These are phyloP conservation scores for Cajanus cajan DNA, from an alignment of 306 rosid species.

Conservation along the genomic window DNA sequence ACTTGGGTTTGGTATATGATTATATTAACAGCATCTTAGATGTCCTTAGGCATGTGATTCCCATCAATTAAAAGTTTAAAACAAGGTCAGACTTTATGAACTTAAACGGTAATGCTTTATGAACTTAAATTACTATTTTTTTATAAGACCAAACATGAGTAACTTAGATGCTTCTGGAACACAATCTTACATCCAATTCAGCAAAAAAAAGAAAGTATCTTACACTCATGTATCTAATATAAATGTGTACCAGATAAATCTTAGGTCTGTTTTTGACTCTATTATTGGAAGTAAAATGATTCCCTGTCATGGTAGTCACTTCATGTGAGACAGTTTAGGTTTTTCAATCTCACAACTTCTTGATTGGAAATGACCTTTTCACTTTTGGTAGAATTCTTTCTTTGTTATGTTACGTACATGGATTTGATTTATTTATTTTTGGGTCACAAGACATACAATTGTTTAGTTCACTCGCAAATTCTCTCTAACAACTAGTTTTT, in stretches of 20 bases:
- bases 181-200: too few species aligned
- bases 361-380: not conserved
- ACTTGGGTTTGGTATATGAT: not conserved
- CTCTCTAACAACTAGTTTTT: conserved; percentile 34
- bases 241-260: not conserved
- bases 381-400: not conserved
- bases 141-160: not conserved
- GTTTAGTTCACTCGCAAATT: not conserved
- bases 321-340: not conserved
- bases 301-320: not conserved
- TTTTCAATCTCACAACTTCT: not conserved
- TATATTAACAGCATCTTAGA: not conserved
- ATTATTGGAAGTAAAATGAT: not conserved
- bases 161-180: not conserved
- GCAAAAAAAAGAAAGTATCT: too few species aligned
- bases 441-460: not conserved
- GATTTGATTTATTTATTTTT: not conserved
- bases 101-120: not conserved
- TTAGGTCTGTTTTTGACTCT: not conserved
- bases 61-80: not conserved
- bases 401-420: not conserved
- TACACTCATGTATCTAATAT: not conserved
- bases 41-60: not conserved
- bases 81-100: not conserved
- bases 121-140: not conserved